These are phyloP conservation scores for Myriosclerotinia curreyana DNA, from an alignment of 2,329 filamentous ascomycete species.

Conservation along the genomic window DNA sequence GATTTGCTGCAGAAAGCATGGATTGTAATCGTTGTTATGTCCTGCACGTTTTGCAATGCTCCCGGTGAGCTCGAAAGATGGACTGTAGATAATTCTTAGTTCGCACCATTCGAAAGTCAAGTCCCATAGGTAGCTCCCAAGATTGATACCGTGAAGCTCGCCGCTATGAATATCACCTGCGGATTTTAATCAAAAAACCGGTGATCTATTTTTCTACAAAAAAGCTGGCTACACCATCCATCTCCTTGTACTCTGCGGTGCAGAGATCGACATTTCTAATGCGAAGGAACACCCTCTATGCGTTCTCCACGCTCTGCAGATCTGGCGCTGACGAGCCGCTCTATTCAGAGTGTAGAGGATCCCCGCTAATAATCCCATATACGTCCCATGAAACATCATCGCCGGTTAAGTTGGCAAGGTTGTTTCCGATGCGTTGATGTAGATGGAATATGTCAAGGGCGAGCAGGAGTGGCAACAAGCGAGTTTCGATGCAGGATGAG, in stretches of 20 bases:
- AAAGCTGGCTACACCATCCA: conserved; percentile 47
- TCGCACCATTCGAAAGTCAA: conserved; percentile 47
- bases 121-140: conserved; percentile 52
- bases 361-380: conserved; percentile 45
- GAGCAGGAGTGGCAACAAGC: conserved; percentile 33
- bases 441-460: conserved; percentile 42
- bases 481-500: conserved; percentile 43
- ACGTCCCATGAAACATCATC: conserved; percentile 25
- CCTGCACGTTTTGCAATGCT: too few species aligned
- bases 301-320: conserved; percentile 48
- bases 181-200: conserved; percentile 44
- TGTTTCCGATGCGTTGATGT: conserved; percentile 46
- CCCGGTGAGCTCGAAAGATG: conserved; percentile 37
- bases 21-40: too few species aligned
- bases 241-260: conserved; percentile 46
- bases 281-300: conserved; percentile 49
- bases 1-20: too few species aligned
- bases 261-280: conserved; percentile 50
- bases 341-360: conserved; percentile 46
- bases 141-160: conserved; percentile 55
- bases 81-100: conserved; percentile 50
- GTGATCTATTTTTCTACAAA: conserved; percentile 44
- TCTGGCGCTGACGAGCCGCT: conserved; percentile 45
- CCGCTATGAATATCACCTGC: conserved; percentile 51
- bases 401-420: conserved; percentile 45